Conservation (phyloP, 768 basidiomycete genomes). For the Kwoniella bestiolae region DNA sequence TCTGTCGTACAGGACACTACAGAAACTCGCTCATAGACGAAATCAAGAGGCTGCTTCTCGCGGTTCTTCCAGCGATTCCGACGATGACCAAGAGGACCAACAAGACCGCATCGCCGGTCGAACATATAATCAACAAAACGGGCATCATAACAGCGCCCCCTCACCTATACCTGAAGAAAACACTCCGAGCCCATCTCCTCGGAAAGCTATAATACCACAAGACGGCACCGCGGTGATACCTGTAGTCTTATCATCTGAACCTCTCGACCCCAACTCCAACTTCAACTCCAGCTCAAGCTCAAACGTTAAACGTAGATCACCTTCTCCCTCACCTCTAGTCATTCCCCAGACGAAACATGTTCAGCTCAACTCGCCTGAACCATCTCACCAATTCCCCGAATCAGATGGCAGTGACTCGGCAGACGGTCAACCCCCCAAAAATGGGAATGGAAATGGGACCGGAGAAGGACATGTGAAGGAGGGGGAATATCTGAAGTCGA, state of each 20-base stretch:
- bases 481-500: constrained; percentile 76
- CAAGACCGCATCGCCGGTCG: background rate
- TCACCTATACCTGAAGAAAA: constrained; percentile 20
- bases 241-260: background rate
- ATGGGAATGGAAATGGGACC: constrained; percentile 7
- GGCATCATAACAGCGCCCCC: constrained; percentile 1
- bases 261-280: background rate
- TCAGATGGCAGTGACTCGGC: background rate
- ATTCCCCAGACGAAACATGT: background rate
- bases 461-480: constrained; percentile 39
- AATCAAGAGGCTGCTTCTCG: constrained; percentile 40
- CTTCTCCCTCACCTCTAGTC: background rate
- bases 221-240: background rate
- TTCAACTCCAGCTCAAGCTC: background rate
- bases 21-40: constrained; percentile 85
- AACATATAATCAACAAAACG: background rate
- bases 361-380: background rate
- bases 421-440: background rate
- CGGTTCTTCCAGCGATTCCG: background rate
- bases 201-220: background rate
- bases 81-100: background rate
- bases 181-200: constrained; percentile 5
- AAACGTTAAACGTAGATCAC: background rate
- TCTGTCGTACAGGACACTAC: constrained; percentile 64
- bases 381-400: background rate